These are phyloP conservation scores for Paramecium sexaurelia DNA, from an alignment of 73 alveolate genomes.

Conservation along the genomic window DNA sequence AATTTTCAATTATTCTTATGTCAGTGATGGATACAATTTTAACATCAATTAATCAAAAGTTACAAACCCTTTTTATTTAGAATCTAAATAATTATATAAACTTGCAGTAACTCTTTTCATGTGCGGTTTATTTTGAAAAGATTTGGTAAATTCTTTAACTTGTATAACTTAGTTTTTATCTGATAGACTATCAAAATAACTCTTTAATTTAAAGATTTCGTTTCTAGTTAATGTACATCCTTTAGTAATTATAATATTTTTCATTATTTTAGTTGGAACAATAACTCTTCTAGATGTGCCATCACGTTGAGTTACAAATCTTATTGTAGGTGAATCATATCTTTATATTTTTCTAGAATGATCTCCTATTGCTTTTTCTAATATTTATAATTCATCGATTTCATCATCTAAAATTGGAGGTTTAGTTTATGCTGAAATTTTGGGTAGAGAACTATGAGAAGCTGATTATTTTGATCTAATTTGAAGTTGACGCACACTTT, in stretches of 20 bases:
- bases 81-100: conserved; percentile 62
- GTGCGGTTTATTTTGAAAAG: conserved; percentile 63
- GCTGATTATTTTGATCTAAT: background rate
- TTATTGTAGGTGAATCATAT: background rate
- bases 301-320: background rate
- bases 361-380: conserved; percentile 56
- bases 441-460: background rate
- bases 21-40: conserved; percentile 59
- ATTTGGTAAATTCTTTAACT: conserved; percentile 58
- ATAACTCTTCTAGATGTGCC: conserved; percentile 10
- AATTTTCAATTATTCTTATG: conserved; percentile 8
- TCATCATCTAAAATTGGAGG: conserved; percentile 35
- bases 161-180: conserved; percentile 47
- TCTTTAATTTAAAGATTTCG: conserved; percentile 52
- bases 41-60: conserved; percentile 61
- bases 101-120: conserved; percentile 70
- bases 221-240: conserved; percentile 64
- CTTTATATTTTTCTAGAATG: conserved; percentile 43
- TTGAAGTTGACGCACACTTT: background rate
- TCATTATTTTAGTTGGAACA: conserved; percentile 1
- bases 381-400: conserved; percentile 7
- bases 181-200: conserved; percentile 54
- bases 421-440: background rate
- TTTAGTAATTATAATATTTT: conserved; percentile 21
- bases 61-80: conserved; percentile 58